Evolutionary conservation across 768 basidiomycete species (phyloP), one percentile per base, ranked within the genome.

Genomic region (Termitomyces sp.): DNA sequence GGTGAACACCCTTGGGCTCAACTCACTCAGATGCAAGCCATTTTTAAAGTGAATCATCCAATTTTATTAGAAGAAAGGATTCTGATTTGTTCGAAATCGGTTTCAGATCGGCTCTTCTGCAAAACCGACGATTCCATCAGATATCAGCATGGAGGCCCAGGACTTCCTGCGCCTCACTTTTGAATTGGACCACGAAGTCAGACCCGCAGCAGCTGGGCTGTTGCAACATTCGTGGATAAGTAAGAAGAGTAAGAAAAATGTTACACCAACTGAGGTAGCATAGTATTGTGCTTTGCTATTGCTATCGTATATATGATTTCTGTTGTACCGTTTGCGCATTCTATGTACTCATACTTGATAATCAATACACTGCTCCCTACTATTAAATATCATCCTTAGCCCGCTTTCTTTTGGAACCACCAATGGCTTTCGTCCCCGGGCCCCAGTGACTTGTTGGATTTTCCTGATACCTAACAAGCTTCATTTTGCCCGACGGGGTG

Each of bases 1-100:
- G 94, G 94, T 1, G 89, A 94, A 66, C 94, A 95, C 68, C 94
- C 94, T 1, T 98, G 91, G 85, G 91, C 96, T 0, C 90, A 95
- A 61, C 78, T 98, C 42, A 94, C 89, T 5, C 97, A 98, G 73
- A 98, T 98, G 95, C 97, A 98, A 72, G 97, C 96, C 42, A 97
- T 99, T 61, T 99, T 97, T 79, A 92, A 94, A 79, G 95, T 92
- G 57, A 41, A 68, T 62, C 38, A 30, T 12, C 38, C 45, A 31
- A 46, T 35, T 37, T 30, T 14, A 33, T n/a, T 31, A 23, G 30
- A 50, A 50, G 4, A 26, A 12, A n/a, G 45, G 33, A 28, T 19
- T 56, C 6, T 50, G 43, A 38, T 21, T 26, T 53, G 31, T 51
- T 47, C 23, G 38, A 14, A 1, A 19, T 23, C 17, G 11, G 21